Percentiles rank a stretch among this genome's conserved stretches.
These are phyloP conservation scores for Parachaetomium inaequale DNA, from an alignment of 495 filamentous ascomycete genomes.

Conservation along the genomic window DNA sequence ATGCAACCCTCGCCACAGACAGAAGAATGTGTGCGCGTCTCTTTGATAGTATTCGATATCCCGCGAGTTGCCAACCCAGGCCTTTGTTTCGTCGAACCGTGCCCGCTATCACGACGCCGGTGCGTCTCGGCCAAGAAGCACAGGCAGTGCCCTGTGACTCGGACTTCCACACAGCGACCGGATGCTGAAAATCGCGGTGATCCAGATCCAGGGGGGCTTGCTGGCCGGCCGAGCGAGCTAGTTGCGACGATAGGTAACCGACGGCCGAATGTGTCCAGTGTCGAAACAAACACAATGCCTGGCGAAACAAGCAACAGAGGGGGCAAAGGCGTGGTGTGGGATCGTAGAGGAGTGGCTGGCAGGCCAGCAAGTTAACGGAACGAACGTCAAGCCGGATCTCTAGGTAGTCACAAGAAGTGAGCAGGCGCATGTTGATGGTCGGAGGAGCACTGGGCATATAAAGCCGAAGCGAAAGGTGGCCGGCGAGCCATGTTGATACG, in stretches of 20 bases:
- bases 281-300: too few relatives aligned
- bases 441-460: constrained; percentile 9
- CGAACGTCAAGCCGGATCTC: background rate
- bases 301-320: too few relatives aligned
- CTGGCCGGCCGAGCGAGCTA: background rate
- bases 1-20: background rate
- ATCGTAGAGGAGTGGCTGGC: too few relatives aligned
- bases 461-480: background rate
- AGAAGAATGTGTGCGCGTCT: background rate
- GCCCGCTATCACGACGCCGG: too few relatives aligned
- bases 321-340: too few relatives aligned
- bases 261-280: too few relatives aligned
- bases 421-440: background rate
- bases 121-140: background rate
- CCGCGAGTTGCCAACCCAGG: too few relatives aligned
- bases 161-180: background rate
- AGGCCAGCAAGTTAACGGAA: too few relatives aligned
- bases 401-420: too few relatives aligned
- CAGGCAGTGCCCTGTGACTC: background rate
- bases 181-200: background rate
- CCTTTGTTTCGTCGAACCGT: too few relatives aligned
- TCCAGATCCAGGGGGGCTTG: background rate
- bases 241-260: too few relatives aligned
- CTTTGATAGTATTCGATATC: too few relatives aligned
- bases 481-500: constrained; percentile 1